Evolutionary conservation across 495 filamentous ascomycete genomes (phyloP).

Genomic region (Daldinia loculata): DNA sequence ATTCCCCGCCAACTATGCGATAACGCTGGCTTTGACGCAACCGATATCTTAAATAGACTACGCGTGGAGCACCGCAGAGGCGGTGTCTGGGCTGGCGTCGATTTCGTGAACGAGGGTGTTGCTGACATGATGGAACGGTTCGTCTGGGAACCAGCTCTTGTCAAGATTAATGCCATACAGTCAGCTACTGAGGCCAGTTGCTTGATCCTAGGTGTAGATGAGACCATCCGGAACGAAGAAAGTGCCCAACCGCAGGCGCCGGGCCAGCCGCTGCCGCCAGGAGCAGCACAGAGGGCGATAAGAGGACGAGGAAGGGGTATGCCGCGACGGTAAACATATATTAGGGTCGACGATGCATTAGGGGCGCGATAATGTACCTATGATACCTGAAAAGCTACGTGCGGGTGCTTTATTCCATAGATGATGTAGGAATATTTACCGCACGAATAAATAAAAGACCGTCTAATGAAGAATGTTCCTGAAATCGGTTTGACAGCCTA

Average conservation of each 20-base stretch:
- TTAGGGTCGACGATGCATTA: constrained; percentile 7
- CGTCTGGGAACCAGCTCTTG: constrained; percentile 95
- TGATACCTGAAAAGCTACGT: constrained; percentile 32
- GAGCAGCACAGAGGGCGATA: constrained; percentile 90
- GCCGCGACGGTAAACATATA: constrained; percentile 72
- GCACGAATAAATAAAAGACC: constrained; percentile 29
- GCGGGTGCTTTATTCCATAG: constrained; percentile 16
- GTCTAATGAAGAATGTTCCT: constrained; percentile 4
- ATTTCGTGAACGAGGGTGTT: constrained; percentile 91
- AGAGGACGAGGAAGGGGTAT: constrained; percentile 88
- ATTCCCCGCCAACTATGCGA: constrained; percentile 97
- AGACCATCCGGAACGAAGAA: constrained; percentile 98
- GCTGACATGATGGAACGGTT: constrained; percentile 91
- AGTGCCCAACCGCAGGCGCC: constrained; percentile 82
- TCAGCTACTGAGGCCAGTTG: constrained; percentile 94
- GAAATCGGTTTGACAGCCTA: no score
- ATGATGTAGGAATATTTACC: constrained; percentile 24
- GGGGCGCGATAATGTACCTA: constrained; percentile 26
- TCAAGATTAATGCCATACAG: constrained; percentile 98
- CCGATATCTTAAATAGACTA: constrained; percentile 93
- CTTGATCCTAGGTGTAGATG: constrained; percentile 94
- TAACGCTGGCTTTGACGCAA: constrained; percentile 97
- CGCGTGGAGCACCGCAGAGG: constrained; percentile 94
- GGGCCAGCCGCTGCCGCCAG: constrained; percentile 80
- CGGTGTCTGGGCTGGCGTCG: constrained; percentile 92